Evolutionary conservation across 768 basidiomycete species (phyloP).

Genomic region (Tephrocybe sp.): DNA sequence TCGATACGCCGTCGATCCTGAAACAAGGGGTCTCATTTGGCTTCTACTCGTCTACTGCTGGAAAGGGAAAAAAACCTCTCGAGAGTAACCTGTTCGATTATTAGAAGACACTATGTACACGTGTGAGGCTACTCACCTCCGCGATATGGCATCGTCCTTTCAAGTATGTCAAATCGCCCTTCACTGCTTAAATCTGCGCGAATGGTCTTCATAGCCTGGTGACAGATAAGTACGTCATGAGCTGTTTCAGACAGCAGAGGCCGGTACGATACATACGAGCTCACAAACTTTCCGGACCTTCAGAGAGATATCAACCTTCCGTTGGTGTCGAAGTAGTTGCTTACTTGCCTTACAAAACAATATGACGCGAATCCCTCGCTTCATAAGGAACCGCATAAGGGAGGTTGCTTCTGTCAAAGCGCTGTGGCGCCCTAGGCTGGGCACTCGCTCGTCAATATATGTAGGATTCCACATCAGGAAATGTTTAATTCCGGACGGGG

Average conservation of each 20-base stretch:
- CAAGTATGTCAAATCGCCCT: constrained; percentile 72
- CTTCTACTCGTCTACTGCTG: not conserved
- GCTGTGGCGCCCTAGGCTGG: constrained; percentile 50
- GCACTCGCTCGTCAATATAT: constrained; percentile 50
- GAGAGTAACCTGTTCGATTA: constrained; percentile 59
- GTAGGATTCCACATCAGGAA: constrained; percentile 78
- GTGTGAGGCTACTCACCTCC: constrained; percentile 50
- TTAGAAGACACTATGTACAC: not conserved
- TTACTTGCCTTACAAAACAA: constrained; percentile 78
- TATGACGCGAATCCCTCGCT: constrained; percentile 74
- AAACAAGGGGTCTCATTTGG: not conserved
- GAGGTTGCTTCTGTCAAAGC: constrained; percentile 66
- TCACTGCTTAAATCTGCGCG: constrained; percentile 68
- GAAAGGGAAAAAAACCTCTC: constrained; percentile 40
- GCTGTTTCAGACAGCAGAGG: constrained; percentile 15
- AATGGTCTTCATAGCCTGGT: constrained; percentile 77
- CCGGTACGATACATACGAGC: constrained; percentile 42
- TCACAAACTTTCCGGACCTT: constrained; percentile 84
- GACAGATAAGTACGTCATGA: not conserved
- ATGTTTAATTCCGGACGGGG: constrained; percentile 79
- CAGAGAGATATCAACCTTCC: not conserved
- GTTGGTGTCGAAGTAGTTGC: not conserved
- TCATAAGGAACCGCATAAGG: constrained; percentile 81
- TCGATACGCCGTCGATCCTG: constrained; percentile 85
- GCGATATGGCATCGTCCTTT: constrained; percentile 77